Percentiles rank a stretch among this genome's conserved stretches.
Evolutionary conservation across 495 filamentous ascomycete species (phyloP).

Genomic region (Astrothelium macrocarpum): DNA sequence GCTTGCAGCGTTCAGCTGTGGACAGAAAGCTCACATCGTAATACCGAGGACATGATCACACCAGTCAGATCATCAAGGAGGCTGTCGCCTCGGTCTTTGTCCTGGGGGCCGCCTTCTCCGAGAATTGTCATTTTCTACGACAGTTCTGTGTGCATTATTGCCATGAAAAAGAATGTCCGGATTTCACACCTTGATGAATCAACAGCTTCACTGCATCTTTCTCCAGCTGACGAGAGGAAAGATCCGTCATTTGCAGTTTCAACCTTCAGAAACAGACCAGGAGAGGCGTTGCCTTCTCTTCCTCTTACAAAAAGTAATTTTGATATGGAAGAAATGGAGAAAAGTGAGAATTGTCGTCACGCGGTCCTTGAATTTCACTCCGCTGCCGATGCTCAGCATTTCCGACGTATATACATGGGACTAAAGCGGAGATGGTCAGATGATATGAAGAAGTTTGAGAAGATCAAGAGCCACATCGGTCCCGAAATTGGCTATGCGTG

Average conservation of each 20-base stretch:
- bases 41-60: not conserved
- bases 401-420: not conserved
- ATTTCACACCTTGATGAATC: not conserved
- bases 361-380: not conserved
- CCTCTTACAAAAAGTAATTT: not conserved
- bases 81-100: not conserved
- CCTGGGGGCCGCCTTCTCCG: not conserved
- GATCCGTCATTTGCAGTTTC: not conserved
- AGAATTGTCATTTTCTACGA: not conserved
- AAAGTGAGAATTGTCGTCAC: not conserved
- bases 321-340: not conserved
- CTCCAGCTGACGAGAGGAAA: not conserved
- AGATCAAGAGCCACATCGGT: not conserved
- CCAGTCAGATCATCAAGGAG: not conserved
- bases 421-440: not conserved
- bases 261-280: not conserved
- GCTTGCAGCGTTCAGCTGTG: not conserved
- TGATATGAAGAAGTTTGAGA: not conserved
- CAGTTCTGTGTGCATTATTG: not conserved
- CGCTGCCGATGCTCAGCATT: not conserved
- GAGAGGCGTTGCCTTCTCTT: not conserved
- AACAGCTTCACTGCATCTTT: not conserved
- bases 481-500: not conserved
- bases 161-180: not conserved
- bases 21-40: not conserved